Conservation (phyloP, 345 rosid species). For the Noccaea caerulescens region DNA sequence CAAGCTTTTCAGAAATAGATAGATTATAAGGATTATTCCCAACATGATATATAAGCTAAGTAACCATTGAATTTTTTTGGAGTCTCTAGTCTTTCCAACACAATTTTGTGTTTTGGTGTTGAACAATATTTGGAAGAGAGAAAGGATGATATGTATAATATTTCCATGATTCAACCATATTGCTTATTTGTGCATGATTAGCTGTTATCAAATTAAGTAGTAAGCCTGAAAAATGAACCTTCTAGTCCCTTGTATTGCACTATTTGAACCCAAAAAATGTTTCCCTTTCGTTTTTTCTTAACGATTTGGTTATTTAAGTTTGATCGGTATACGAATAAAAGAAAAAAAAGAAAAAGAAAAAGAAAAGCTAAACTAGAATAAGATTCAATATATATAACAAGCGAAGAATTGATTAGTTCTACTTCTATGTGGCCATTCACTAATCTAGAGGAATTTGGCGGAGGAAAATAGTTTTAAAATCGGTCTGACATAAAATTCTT, state of each 20-base stretch:
- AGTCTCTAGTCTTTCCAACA: not conserved
- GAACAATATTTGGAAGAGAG: not conserved
- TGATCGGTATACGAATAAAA: not conserved
- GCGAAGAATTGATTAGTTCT: not conserved
- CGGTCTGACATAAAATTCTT: conserved; percentile 10
- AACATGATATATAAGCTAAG: conserved; percentile 1
- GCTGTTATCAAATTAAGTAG: not conserved
- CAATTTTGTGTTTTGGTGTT: conserved; percentile 3
- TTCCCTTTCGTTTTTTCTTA: not conserved
- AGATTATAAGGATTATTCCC: not conserved
- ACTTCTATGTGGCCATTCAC: conserved; percentile 17
- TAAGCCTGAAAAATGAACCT: too few relatives aligned
- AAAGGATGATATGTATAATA: too few relatives aligned
- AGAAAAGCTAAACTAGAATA: not conserved
- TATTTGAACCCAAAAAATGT: conserved; percentile 8
- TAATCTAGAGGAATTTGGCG: conserved; percentile 13
- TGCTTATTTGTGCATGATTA: conserved; percentile 6
- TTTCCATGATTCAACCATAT: too few relatives aligned
- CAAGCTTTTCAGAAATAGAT: not conserved
- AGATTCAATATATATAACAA: not conserved
- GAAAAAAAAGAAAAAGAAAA: not conserved
- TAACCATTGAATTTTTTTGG: not conserved
- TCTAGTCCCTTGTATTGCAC: not conserved
- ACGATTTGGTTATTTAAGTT: not conserved
- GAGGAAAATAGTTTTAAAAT: conserved; percentile 5